Evolutionary conservation across 768 basidiomycete genomes (phyloP).

Genomic region (Tricholoma hemisulphureum): DNA sequence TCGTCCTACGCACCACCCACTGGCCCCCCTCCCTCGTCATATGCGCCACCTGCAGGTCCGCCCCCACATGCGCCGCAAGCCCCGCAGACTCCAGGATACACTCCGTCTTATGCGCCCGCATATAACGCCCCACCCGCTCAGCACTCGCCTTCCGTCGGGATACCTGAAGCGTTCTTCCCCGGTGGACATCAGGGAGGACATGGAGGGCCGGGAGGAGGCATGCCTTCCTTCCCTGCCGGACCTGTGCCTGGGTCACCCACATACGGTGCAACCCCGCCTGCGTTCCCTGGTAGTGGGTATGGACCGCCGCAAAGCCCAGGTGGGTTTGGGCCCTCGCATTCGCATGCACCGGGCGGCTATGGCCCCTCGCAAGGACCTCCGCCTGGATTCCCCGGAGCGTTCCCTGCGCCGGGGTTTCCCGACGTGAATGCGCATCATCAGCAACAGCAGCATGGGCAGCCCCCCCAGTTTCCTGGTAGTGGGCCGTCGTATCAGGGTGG

Average conservation of each 20-base stretch:
- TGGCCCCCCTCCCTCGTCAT: constrained; percentile 27
- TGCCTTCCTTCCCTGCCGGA: constrained; percentile 32
- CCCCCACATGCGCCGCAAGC: constrained; percentile 16
- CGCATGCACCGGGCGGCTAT: constrained; percentile 19
- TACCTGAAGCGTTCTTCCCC: background rate
- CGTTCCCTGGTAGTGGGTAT: constrained; percentile 24
- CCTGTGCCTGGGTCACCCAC: background rate
- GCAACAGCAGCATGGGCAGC: constrained; percentile 10
- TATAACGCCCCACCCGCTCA: constrained; percentile 18
- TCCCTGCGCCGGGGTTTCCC: constrained; percentile 36
- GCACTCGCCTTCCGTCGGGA: background rate
- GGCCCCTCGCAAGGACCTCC: constrained; percentile 15
- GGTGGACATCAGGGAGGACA: background rate
- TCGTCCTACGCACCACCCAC: constrained; percentile 26
- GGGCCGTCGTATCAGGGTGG: constrained; percentile 5
- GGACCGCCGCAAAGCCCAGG: constrained; percentile 22
- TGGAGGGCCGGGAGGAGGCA: constrained; percentile 9
- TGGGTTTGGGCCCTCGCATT: constrained; percentile 12
- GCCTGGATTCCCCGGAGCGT: constrained; percentile 18
- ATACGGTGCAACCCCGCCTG: constrained; percentile 1
- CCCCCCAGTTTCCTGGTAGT: constrained; percentile 30
- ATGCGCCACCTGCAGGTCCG: constrained; percentile 19
- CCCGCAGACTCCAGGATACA: constrained; percentile 28
- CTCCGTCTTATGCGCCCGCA: constrained; percentile 35
- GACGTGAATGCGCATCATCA: constrained; percentile 25